Conservation (phyloP, 2,329 filamentous ascomycete genomes). For the Ophiostoma fasciatum region DNA sequence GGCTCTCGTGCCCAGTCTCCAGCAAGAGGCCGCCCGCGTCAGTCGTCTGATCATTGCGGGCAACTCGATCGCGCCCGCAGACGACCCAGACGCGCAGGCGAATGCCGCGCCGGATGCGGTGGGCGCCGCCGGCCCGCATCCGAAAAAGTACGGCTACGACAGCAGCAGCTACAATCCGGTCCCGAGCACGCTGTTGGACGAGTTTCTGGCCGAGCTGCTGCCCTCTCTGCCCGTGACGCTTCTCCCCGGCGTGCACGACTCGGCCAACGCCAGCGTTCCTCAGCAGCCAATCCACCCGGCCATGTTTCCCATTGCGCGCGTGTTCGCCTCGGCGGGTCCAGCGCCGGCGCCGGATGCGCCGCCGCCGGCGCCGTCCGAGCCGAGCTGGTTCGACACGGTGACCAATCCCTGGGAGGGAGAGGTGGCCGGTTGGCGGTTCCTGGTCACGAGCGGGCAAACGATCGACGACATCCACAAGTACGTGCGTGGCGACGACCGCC, state of each 20-base stretch:
- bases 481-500: conserved; percentile 57
- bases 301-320: conserved; percentile 66
- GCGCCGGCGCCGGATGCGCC: conserved; percentile 26
- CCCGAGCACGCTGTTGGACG: conserved; percentile 71
- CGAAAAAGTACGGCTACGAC: conserved; percentile 92
- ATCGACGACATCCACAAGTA: conserved; percentile 92
- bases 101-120: conserved; percentile 21
- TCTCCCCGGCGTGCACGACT: conserved; percentile 70
- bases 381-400: conserved; percentile 63
- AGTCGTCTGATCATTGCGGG: conserved; percentile 82
- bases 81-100: conserved; percentile 14
- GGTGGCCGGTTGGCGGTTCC: conserved; percentile 74
- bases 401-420: conserved; percentile 93
- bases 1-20: conserved; percentile 43
- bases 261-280: conserved; percentile 76
- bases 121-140: conserved; percentile 9
- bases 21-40: conserved; percentile 50
- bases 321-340: too few relatives aligned
- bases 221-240: conserved; percentile 80
- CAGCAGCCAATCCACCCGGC: conserved; percentile 89
- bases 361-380: conserved; percentile 21
- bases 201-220: conserved; percentile 65
- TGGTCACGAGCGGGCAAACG: conserved; percentile 83
- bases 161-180: conserved; percentile 72
- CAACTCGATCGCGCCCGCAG: conserved; percentile 53